Conservation (phyloP, 2,329 filamentous ascomycete species). For the Arthrobotrys iridis region DNA sequence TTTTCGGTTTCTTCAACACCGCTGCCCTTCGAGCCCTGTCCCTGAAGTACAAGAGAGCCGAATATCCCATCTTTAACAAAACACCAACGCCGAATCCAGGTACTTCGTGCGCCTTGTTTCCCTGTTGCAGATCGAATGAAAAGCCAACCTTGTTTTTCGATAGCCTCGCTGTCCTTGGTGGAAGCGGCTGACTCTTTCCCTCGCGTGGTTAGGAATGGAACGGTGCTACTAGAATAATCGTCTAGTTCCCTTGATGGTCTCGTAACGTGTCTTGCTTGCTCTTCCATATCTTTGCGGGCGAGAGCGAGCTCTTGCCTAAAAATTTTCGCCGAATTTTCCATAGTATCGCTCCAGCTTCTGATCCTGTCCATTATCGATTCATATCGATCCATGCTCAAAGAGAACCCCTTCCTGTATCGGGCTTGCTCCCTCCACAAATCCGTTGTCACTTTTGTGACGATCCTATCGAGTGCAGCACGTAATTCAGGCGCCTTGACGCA, state of each 20-base stretch:
- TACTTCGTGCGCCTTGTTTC: conserved; percentile 82
- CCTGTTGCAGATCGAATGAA: conserved; percentile 82
- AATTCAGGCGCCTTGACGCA: conserved; percentile 87
- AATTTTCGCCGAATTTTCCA: conserved; percentile 85
- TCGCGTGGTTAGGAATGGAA: conserved; percentile 73
- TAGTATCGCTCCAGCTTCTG: conserved; percentile 89
- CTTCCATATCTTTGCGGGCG: conserved; percentile 83
- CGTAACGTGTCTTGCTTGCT: conserved; percentile 74
- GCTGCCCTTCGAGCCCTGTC: conserved; percentile 76
- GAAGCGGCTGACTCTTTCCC: conserved; percentile 42
- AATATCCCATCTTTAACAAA: conserved; percentile 96
- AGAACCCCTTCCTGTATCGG: conserved; percentile 72
- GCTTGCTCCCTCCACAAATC: conserved; percentile 91
- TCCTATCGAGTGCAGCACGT: conserved; percentile 81
- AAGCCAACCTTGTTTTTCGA: conserved; percentile 95
- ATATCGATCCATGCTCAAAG: conserved; percentile 72
- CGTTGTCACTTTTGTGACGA: conserved; percentile 83
- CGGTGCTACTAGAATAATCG: conserved; percentile 88
- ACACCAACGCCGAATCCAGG: conserved; percentile 92
- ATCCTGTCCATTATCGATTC: conserved; percentile 87
- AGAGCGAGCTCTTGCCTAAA: conserved; percentile 84
- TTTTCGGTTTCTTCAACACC: conserved; percentile 96
- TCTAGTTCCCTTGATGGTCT: conserved; percentile 92
- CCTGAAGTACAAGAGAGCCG: conserved; percentile 76
- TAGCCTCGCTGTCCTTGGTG: conserved; percentile 60